Base-by-base conservation (phyloP, 2,329 filamentous ascomycete species). In the Fusarium sp. region DNA sequence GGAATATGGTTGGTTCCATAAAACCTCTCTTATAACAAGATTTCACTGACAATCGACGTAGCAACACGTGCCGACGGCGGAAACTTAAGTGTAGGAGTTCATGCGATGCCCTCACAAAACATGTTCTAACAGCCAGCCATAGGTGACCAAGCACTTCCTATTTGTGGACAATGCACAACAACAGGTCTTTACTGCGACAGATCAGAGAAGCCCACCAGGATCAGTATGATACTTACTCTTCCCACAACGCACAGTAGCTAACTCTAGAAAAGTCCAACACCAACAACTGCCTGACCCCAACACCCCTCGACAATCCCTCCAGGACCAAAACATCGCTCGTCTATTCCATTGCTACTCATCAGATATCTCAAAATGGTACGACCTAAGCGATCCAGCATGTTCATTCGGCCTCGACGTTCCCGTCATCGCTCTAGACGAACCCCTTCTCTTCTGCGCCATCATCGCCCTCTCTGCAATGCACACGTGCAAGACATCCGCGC, bases 401-500 rank as follows among this genome's bases (percentile, higher is more conserved):
- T 65, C 73, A 6, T 84, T 84, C 32, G 73, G 69, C 7, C 75
- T 69, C 5, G 39, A 70, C 1, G 76, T 84, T 1, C 78, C 81
- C 1, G 50, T 64, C 7, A 56, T 75, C 10, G 79, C 82, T 1
- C 70, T 83, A 11, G 73, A 78, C 3, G 79, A 77, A 34, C 70
- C 79, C 2, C 71, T 84, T 1, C 72, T 84, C 3, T 80, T 85
- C 65, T 78, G 75, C 44, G 81, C 82, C 2, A 69, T 82, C 12
- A 74, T 84, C 34, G 82, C 82, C 3, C 75, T 85, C 38, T 77
- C 83, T 4, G 81, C 81, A 0, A 78, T 81, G 61, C 81, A 82
- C 55, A 56, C 71, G 5, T 77, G 74, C 65, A 75, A 77, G 45
- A 79, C 76, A 1, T 71, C 72, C 23, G 63, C 74, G 2, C 69